Conservation (phyloP, 192 early-diverging fungal genomes). For the Phycomyces nitens region DNA sequence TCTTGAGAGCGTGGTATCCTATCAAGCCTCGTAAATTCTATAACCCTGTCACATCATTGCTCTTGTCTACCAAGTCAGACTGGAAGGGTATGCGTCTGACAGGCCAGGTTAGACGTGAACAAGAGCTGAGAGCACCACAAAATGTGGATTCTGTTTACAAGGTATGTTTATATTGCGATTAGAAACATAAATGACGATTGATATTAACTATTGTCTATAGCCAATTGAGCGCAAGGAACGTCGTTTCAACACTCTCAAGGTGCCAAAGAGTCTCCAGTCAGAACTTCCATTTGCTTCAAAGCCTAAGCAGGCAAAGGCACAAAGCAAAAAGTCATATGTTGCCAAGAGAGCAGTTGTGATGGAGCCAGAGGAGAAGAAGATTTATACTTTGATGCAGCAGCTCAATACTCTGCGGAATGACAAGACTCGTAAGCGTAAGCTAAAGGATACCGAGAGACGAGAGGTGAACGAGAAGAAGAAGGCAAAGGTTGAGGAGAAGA, state of each 20-base stretch:
- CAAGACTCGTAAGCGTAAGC: constrained; percentile 75
- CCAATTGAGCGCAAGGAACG: constrained; percentile 72
- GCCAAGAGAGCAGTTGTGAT: constrained; percentile 81
- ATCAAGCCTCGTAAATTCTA: constrained; percentile 94
- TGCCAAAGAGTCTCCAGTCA: constrained; percentile 79
- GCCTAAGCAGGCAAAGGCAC: constrained; percentile 65
- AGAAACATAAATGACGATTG: neutral
- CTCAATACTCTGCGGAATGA: constrained; percentile 86
- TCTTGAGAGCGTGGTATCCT: constrained; percentile 95
- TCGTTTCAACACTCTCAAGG: constrained; percentile 76
- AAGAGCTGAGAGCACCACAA: constrained; percentile 60
- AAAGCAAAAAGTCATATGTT: constrained; percentile 48
- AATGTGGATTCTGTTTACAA: constrained; percentile 87
- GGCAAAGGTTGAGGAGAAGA: constrained; percentile 43
- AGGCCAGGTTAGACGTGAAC: constrained; percentile 76
- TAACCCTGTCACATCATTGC: constrained; percentile 94
- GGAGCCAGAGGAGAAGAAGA: constrained; percentile 88
- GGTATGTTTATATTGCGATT: constrained; percentile 30
- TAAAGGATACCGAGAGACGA: constrained; percentile 53
- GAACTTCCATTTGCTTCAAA: constrained; percentile 87
- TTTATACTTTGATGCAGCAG: constrained; percentile 78
- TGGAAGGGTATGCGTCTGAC: constrained; percentile 90
- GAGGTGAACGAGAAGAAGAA: constrained; percentile 53
- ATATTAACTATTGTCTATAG: constrained; percentile 22
- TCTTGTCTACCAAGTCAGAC: constrained; percentile 68